phyloP scores from a whole-genome alignment of 768 basidiomycete species.

The Termitomyces titanicus region DNA sequence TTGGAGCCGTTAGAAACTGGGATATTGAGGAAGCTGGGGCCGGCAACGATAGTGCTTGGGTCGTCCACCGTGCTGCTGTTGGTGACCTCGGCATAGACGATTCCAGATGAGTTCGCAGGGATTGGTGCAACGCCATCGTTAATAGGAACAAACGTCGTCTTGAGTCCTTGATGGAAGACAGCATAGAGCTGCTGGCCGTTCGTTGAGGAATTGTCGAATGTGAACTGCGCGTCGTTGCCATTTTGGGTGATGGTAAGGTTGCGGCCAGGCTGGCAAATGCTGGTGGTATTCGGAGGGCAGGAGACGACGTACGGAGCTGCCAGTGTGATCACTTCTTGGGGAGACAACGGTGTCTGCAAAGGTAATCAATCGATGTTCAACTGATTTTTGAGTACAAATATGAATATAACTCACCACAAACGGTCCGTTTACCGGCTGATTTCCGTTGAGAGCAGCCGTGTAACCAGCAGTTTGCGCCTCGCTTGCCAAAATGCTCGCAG shows the following conservation, averaged over 20 bases:
- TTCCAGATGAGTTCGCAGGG: conserved; percentile 9
- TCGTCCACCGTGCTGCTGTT: conserved; percentile 7
- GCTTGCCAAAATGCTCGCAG: conserved; percentile 45
- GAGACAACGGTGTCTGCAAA: conserved; percentile 17
- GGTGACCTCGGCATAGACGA: conserved; percentile 8
- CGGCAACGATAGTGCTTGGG: conserved; percentile 9
- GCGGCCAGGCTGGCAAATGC: conserved; percentile 41
- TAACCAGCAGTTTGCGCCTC: conserved; percentile 50
- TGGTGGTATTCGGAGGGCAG: conserved; percentile 45
- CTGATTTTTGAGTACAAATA: too few relatives aligned
- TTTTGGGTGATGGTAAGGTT: conserved; percentile 26
- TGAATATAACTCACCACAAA: conserved; percentile 32
- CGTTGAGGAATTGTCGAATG: conserved; percentile 16
- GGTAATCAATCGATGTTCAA: not conserved
- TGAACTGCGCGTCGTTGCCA: conserved; percentile 23
- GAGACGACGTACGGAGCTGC: conserved; percentile 35
- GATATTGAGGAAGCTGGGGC: conserved; percentile 10
- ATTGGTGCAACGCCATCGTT: conserved; percentile 7
- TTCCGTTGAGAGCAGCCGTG: conserved; percentile 33
- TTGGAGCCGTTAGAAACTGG: conserved; percentile 4
- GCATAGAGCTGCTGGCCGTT: conserved; percentile 24
- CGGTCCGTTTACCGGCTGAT: conserved; percentile 37
- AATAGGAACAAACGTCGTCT: conserved; percentile 12
- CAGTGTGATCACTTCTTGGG: conserved; percentile 22
- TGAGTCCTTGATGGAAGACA: conserved; percentile 41